Conservation (phyloP, 768 basidiomycete genomes). For the Udeniomyces megalosporus region DNA sequence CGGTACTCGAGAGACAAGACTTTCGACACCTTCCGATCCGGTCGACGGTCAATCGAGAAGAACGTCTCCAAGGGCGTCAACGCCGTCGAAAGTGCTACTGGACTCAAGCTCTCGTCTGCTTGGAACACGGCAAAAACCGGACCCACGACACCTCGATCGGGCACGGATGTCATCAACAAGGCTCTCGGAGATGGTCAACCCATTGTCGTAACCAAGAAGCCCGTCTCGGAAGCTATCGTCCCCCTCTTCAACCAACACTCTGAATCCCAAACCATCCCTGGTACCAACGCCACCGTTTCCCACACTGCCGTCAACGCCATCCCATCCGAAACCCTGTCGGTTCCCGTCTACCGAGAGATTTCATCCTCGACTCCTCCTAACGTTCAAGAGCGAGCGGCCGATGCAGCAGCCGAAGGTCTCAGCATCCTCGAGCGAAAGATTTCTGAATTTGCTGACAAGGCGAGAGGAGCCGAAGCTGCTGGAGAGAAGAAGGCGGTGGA, state of each 20-base stretch:
- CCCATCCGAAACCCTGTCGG: neutral
- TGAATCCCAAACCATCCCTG: neutral
- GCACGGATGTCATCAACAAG: neutral
- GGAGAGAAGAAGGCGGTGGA: neutral
- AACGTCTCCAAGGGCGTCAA: neutral
- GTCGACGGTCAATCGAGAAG: neutral
- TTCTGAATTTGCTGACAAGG: neutral
- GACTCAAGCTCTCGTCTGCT: conserved; percentile 8
- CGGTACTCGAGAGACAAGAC: neutral
- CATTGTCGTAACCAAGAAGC: neutral
- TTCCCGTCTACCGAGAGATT: conserved; percentile 5
- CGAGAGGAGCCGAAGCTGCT: neutral
- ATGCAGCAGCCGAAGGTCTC: neutral
- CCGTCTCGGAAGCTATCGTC: neutral
- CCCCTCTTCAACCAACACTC: neutral
- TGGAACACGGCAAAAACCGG: neutral
- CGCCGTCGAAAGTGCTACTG: neutral
- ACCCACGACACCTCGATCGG: neutral
- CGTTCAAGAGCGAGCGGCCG: conserved; percentile 3
- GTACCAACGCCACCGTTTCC: neutral
- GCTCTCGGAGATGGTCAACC: neutral
- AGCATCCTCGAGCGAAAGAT: conserved; percentile 1
- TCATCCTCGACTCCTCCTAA: neutral
- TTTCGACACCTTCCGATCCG: neutral
- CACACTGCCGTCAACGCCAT: neutral